Base-by-base conservation (phyloP, 768 basidiomycete genomes). In the Phanerodontia chrysosporium region DNA sequence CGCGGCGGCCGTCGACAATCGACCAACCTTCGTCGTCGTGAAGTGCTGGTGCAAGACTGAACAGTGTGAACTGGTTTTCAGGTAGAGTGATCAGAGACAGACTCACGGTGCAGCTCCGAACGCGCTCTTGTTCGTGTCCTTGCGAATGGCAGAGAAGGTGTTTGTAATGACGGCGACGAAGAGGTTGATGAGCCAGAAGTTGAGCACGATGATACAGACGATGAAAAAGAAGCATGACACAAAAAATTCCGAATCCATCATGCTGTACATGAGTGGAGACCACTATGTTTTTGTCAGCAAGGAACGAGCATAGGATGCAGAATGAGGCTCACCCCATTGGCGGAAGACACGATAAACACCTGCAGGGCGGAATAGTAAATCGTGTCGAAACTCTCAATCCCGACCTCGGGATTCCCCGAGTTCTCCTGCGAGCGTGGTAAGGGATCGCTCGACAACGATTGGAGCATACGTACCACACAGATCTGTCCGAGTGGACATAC, bases 81-180 rank as follows among this genome's bases (percentile, higher is more conserved):
- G 12, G 42, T n/a, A 16, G 32, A 21, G 35, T 12, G 28, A 30
- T 21, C 18, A 36, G 35, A 2, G 48, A 21, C 13, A 46, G 8
- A 78, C 85, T 51, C 71, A 87, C 86, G 81, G 77, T 3, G 82
- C 85, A 29, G 92, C 92, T 35, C 93, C 94, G 70, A 98, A 98
- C 0, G 95, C 96, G 70, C 91, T 94, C 69, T 88, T 89, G 70
- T 87, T 83, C 86, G 83, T 2, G 95, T 97, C 66, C 3, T 84
- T 80, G 35, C 92, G 79, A 60, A 97, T 97, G 16, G 89, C 90
- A 18, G 85, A 84, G 70, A 98, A 98, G 0, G 92, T 91, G 67
- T 93, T 90, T 28, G 93, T 92, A 62, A 96, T 95, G n/a, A 97
- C 94, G 18, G 95, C 95, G 57, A 97, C 92, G 69, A 95, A 90